Conservation (phyloP, 768 basidiomycete species). For the Megacollybia marginata region DNA sequence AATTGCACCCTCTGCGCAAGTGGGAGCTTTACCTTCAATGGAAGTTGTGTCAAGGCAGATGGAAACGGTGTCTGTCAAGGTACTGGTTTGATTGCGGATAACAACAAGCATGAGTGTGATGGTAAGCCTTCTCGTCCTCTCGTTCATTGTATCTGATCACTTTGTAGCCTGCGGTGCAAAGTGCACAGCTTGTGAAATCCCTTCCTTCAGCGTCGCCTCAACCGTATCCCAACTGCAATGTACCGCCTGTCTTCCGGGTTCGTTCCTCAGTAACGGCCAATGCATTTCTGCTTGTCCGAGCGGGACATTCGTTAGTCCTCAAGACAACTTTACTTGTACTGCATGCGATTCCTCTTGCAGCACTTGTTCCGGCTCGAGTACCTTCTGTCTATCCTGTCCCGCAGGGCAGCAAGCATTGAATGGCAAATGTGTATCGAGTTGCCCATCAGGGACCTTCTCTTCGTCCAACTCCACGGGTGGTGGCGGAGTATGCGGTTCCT, state of each 20-base stretch:
- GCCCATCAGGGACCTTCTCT: conserved; percentile 65
- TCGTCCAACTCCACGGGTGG: conserved; percentile 27
- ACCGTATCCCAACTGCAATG: conserved; percentile 62
- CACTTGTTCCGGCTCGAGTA: conserved; percentile 60
- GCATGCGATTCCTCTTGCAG: conserved; percentile 71
- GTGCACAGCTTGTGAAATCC: conserved; percentile 72
- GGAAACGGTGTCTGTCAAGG: conserved; percentile 67
- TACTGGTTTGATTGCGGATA: conserved; percentile 68
- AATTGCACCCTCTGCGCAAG: conserved; percentile 64
- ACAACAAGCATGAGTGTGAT: conserved; percentile 78
- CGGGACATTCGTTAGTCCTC: conserved; percentile 64
- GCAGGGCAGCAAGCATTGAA: conserved; percentile 57
- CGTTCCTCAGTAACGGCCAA: conserved; percentile 58
- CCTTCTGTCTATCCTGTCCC: conserved; percentile 70
- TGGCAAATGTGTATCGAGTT: conserved; percentile 71
- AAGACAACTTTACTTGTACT: conserved; percentile 70
- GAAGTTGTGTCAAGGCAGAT: conserved; percentile 62
- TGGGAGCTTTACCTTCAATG: conserved; percentile 57
- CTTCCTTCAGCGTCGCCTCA: conserved; percentile 64
- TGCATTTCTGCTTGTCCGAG: conserved; percentile 68
- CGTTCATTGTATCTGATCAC: conserved; percentile 1
- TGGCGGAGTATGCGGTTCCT: conserved; percentile 54
- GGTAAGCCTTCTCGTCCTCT: conserved; percentile 39
- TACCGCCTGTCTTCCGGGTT: conserved; percentile 73
- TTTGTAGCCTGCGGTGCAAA: conserved; percentile 69